These are phyloP conservation scores for Lathyrus oleraceus DNA, from an alignment of 306 rosid genomes.

Conservation along the genomic window DNA sequence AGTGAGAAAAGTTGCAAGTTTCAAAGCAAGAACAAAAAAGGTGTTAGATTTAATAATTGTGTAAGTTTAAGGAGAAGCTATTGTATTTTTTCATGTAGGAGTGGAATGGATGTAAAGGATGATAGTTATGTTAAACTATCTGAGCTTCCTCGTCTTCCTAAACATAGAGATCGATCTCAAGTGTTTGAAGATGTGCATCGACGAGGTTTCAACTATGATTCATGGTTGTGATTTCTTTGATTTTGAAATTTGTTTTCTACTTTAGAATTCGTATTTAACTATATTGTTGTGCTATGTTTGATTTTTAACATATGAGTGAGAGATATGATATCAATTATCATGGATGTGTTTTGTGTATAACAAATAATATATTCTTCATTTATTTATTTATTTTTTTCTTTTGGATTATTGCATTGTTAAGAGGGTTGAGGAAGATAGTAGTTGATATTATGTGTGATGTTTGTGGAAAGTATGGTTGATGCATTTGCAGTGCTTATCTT, in stretches of 20 bases:
- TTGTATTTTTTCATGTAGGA: conserved; percentile 63
- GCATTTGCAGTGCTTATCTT: too few species aligned
- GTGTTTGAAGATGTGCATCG: conserved; percentile 26
- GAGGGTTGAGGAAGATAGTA: too few species aligned
- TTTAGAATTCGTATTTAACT: neutral
- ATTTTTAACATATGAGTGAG: neutral
- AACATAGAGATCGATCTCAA: conserved; percentile 29
- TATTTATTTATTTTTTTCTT: neutral
- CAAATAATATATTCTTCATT: neutral
- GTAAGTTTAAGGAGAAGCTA: conserved; percentile 39
- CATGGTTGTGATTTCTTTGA: conserved; percentile 30
- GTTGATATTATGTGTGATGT: too few species aligned
- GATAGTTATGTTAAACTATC: conserved; percentile 48
- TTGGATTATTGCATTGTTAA: neutral
- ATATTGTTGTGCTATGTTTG: conserved; percentile 3
- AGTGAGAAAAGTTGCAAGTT: conserved; percentile 39
- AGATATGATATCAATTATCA: neutral
- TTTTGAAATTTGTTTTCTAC: neutral
- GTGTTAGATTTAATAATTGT: conserved; percentile 29
- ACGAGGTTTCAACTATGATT: conserved; percentile 29
- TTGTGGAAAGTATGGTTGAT: too few species aligned
- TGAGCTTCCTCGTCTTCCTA: conserved; percentile 53
- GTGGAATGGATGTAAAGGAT: conserved; percentile 48
- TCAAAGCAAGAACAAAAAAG: conserved; percentile 38
- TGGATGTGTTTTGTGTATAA: neutral